phyloP scores from a whole-genome alignment of 73 alveolate genomes.

The Tetrahymena elliotti region DNA sequence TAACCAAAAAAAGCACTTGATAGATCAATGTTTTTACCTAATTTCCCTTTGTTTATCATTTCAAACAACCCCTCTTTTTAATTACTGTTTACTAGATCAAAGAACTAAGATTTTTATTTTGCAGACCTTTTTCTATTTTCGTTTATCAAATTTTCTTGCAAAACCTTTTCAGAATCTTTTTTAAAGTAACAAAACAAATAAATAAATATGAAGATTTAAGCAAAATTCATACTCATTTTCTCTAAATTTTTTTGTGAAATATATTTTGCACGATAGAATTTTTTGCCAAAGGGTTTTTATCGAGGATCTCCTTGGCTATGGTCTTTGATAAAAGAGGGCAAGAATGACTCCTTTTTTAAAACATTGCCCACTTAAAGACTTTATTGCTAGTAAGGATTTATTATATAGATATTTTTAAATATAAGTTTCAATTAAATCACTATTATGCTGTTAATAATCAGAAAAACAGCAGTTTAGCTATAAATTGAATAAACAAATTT shows the following conservation, averaged over 20 bases:
- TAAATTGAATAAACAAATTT: not conserved
- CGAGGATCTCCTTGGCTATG: not conserved
- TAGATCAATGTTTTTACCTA: not conserved
- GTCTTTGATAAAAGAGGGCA: not conserved
- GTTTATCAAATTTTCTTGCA: not conserved
- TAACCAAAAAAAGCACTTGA: not conserved
- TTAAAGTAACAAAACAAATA: not conserved
- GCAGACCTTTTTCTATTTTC: not conserved
- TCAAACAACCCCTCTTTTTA: not conserved
- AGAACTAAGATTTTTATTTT: not conserved
- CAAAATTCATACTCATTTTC: not conserved
- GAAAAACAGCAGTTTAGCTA: not conserved
- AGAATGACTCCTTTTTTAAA: not conserved
- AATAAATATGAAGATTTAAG: not conserved
- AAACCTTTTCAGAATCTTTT: not conserved
- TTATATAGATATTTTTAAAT: not conserved
- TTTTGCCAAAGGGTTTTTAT: not conserved
- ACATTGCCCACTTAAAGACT: not conserved
- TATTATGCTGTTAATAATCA: not conserved
- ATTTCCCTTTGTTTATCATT: not conserved
- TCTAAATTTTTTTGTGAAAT: not conserved
- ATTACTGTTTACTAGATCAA: not conserved
- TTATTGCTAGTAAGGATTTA: not conserved
- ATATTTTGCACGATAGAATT: not conserved
- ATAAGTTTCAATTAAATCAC: not conserved